These are phyloP conservation scores for Thelonectria discophora DNA, from an alignment of 2,329 filamentous ascomycete genomes.

Conservation along the genomic window DNA sequence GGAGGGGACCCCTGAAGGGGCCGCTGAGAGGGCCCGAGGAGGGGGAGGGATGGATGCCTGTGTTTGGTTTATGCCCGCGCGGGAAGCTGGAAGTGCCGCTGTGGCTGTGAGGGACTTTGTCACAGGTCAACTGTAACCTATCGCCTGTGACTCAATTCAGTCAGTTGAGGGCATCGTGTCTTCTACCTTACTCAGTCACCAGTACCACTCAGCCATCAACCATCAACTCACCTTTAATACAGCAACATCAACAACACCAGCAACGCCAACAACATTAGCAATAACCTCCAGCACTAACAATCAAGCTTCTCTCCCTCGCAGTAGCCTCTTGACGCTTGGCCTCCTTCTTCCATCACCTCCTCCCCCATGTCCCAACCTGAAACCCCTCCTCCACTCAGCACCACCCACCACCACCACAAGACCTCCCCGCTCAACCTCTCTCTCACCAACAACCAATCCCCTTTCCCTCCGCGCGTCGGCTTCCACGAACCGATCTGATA, in stretches of 20 bases:
- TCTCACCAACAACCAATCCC: background rate
- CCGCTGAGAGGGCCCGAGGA: background rate
- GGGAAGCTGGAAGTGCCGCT: background rate
- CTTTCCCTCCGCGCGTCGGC: slow-evolving; percentile 22
- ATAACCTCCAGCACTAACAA: background rate
- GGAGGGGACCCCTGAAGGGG: background rate
- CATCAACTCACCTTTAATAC: too few species aligned
- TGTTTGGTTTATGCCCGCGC: background rate
- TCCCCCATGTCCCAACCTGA: slow-evolving; percentile 36
- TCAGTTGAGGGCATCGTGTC: too few species aligned
- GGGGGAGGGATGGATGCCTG: background rate
- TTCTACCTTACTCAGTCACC: too few species aligned
- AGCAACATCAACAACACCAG: too few species aligned
- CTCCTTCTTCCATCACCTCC: background rate
- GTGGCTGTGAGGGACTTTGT: background rate
- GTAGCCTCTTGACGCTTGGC: background rate
- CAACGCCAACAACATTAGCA: background rate
- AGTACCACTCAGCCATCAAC: too few species aligned
- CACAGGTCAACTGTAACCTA: too few species aligned
- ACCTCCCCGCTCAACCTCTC: background rate
- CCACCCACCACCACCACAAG: slow-evolving; percentile 3
- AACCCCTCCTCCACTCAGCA: slow-evolving; percentile 19
- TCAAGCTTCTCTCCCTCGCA: background rate
- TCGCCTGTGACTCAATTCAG: too few species aligned
- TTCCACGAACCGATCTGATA: slow-evolving; percentile 37